Percentiles rank a stretch among this genome's conserved stretches.
Evolutionary conservation across 148 eudicot species (phyloP).

Genomic region (Chenopodium album): DNA sequence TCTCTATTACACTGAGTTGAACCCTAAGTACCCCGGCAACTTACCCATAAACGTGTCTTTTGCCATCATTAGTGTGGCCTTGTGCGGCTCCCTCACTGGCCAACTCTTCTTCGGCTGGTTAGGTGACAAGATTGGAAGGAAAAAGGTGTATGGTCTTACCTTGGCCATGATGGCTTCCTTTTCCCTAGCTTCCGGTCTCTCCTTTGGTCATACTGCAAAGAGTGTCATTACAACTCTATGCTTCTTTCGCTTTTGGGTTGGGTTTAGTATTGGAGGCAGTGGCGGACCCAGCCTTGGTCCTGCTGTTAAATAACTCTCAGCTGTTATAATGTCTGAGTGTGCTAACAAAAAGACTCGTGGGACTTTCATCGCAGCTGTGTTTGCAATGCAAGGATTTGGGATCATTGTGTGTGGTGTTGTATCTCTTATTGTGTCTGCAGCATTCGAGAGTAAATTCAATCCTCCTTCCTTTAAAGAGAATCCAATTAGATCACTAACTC

Average conservation of each 20-base stretch:
- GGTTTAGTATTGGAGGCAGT: not conserved
- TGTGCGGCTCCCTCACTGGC: too few species aligned
- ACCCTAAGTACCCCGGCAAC: too few species aligned
- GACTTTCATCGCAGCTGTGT: not conserved
- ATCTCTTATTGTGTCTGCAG: not conserved
- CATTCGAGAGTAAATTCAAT: not conserved
- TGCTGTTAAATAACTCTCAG: not conserved
- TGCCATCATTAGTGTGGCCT: too few species aligned
- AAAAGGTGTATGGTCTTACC: not conserved
- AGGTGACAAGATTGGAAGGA: too few species aligned
- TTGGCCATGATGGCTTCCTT: not conserved
- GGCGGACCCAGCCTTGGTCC: too few species aligned
- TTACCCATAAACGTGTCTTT: too few species aligned
- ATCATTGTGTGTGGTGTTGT: not conserved
- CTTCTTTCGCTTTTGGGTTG: not conserved
- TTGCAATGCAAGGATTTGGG: not conserved
- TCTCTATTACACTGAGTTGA: not conserved
- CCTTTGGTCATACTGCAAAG: not conserved
- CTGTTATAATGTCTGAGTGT: not conserved
- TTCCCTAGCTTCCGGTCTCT: not conserved
- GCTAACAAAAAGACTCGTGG: not conserved
- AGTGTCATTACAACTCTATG: constrained; percentile 4
- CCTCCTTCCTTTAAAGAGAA: too few species aligned
- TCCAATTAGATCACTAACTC: too few species aligned
- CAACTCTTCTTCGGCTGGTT: too few species aligned